phyloP scores from a whole-genome alignment of 2,329 filamentous ascomycete species.

The Colletotrichum nymphaeae region DNA sequence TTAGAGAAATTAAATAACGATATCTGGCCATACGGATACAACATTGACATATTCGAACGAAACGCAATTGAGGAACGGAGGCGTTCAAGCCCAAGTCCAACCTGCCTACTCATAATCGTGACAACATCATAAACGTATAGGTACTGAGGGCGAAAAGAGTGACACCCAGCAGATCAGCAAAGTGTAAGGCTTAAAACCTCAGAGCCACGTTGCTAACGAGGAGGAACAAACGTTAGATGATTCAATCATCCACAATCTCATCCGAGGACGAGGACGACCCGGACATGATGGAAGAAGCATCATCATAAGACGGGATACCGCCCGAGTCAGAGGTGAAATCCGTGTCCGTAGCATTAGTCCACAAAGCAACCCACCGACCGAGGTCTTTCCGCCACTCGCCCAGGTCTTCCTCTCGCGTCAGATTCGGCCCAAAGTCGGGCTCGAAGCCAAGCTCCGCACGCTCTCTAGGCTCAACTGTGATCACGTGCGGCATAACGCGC shows the following conservation, averaged over 20 bases:
- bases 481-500: neutral
- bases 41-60: neutral
- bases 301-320: conserved; percentile 20
- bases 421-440: conserved; percentile 3
- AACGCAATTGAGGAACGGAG: neutral
- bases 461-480: neutral
- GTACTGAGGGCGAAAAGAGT: neutral
- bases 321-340: conserved; percentile 15
- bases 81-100: neutral
- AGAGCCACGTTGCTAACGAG: neutral
- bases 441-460: conserved; percentile 7
- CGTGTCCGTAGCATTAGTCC: conserved; percentile 26
- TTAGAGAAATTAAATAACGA: no score
- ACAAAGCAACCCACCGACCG: conserved; percentile 15
- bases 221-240: neutral
- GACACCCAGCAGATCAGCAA: neutral
- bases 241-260: conserved; percentile 8
- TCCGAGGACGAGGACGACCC: conserved; percentile 7
- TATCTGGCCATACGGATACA: neutral
- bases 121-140: neutral
- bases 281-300: neutral
- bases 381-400: conserved; percentile 15
- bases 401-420: conserved; percentile 17
- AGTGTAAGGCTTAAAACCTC: neutral
- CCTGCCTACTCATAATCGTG: neutral